Evolutionary conservation across 345 rosid species (phyloP).

Genomic region (Cardamine chenopodiifolia): DNA sequence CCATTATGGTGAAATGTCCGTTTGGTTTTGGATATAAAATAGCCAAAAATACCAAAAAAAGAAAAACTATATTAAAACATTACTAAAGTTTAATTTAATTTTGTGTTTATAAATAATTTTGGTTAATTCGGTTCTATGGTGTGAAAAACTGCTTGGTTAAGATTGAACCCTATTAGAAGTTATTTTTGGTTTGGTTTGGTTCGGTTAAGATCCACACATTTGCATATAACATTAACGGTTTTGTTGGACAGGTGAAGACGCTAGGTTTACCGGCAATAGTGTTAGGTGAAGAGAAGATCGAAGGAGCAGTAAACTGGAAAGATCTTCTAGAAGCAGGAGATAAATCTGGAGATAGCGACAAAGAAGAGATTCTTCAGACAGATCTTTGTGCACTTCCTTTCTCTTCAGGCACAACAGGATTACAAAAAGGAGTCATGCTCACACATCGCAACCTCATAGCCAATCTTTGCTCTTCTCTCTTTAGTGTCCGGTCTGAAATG

Average conservation of each 20-base stretch:
- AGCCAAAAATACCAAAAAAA: no score
- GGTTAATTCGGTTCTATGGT: neutral
- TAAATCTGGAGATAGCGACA: constrained; percentile 39
- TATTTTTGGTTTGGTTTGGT: constrained; percentile 1
- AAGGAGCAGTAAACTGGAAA: constrained; percentile 65
- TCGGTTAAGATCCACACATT: neutral
- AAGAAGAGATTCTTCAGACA: constrained; percentile 52
- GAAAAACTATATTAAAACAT: no score
- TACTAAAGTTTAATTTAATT: no score
- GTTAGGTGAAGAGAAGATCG: constrained; percentile 57
- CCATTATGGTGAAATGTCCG: neutral
- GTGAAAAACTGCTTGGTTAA: neutral
- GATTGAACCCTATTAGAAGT: neutral
- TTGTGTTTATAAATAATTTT: neutral
- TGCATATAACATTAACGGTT: neutral
- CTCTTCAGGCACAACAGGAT: constrained; percentile 96
- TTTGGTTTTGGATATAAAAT: no score
- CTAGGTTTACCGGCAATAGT: constrained; percentile 61
- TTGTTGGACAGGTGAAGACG: constrained; percentile 56
- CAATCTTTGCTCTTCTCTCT: constrained; percentile 82
- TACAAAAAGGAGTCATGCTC: constrained; percentile 90
- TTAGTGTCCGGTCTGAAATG: constrained; percentile 69
- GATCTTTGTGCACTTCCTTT: constrained; percentile 96
- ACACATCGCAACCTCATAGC: constrained; percentile 85
- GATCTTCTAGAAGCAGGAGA: constrained; percentile 84